Percentiles rank a stretch among this genome's conserved stretches.
These are phyloP conservation scores for Penstemon eatonii DNA, from an alignment of 257 asterid species.

Conservation along the genomic window DNA sequence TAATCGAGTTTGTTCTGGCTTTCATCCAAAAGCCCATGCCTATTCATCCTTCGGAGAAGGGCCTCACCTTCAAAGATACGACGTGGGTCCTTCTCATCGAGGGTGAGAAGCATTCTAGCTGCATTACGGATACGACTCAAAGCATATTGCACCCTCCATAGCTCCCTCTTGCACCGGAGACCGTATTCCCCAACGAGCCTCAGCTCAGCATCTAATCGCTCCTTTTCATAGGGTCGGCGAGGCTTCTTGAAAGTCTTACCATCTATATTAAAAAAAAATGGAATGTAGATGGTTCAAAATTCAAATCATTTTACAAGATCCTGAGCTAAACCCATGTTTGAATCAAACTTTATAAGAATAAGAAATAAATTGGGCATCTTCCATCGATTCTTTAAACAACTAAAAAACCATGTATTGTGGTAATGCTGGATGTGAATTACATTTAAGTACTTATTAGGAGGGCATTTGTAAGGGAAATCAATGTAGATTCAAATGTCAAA, in stretches of 20 bases:
- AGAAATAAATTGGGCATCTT: not conserved
- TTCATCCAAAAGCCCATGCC: constrained; percentile 40
- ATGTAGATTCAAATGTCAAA: constrained; percentile 3
- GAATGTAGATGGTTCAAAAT: not conserved
- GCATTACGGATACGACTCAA: constrained; percentile 65
- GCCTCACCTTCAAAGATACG: constrained; percentile 79
- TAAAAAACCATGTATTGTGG: not conserved
- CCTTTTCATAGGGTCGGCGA: constrained; percentile 67
- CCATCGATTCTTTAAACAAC: not conserved
- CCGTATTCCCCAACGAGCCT: constrained; percentile 75
- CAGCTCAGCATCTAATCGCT: constrained; percentile 67
- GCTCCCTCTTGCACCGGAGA: constrained; percentile 66
- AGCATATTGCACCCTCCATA: constrained; percentile 67
- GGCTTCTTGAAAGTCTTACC: constrained; percentile 79
- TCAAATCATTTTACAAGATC: not conserved
- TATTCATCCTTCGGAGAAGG: constrained; percentile 63
- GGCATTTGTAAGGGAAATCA: not conserved
- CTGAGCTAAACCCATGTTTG: not conserved
- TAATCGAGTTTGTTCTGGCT: constrained; percentile 52
- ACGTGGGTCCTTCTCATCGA: constrained; percentile 66
- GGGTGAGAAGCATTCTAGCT: constrained; percentile 59
- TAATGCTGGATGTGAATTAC: not conserved
- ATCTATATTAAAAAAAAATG: constrained; percentile 28
- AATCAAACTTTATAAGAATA: not conserved
- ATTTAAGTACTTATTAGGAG: not conserved